These are phyloP conservation scores for Leucocoprinus birnbaumii DNA, from an alignment of 768 basidiomycete genomes.

Conservation along the genomic window DNA sequence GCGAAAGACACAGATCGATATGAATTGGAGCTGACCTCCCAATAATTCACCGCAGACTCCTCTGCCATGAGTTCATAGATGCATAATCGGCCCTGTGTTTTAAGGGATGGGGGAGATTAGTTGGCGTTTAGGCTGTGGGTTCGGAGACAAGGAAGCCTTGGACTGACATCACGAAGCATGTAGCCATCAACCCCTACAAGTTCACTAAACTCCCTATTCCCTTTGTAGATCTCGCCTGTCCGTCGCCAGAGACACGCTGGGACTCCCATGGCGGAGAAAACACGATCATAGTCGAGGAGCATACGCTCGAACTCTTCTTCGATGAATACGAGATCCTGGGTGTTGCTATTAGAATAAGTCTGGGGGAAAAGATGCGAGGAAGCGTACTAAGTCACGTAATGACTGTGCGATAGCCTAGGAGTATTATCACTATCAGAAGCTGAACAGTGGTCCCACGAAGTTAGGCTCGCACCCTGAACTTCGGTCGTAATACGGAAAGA, in stretches of 20 bases:
- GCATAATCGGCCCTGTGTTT: constrained; percentile 76
- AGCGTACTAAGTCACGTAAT: constrained; percentile 72
- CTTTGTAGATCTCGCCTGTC: constrained; percentile 98
- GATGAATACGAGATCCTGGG: constrained; percentile 90
- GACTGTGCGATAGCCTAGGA: constrained; percentile 75
- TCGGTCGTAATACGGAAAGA: constrained; percentile 78
- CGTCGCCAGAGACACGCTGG: constrained; percentile 96
- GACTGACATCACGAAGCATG: constrained; percentile 80
- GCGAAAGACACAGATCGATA: not conserved
- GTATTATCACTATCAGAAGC: constrained; percentile 1
- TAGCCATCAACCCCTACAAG: constrained; percentile 84
- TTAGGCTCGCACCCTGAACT: constrained; percentile 62
- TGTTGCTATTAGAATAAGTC: too few species aligned
- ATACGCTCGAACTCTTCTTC: constrained; percentile 97
- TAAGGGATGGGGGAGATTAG: constrained; percentile 3
- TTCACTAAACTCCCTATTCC: constrained; percentile 93
- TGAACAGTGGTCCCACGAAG: not conserved
- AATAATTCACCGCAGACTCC: constrained; percentile 94
- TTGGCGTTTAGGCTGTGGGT: not conserved
- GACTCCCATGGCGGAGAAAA: constrained; percentile 93
- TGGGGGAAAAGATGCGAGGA: too few species aligned
- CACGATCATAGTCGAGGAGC: constrained; percentile 92
- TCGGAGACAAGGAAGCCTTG: not conserved
- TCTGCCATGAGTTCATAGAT: constrained; percentile 99
- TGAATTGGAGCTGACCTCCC: constrained; percentile 64